Base-by-base conservation (phyloP, 306 rosid genomes). In the Vigna unguiculata region DNA sequence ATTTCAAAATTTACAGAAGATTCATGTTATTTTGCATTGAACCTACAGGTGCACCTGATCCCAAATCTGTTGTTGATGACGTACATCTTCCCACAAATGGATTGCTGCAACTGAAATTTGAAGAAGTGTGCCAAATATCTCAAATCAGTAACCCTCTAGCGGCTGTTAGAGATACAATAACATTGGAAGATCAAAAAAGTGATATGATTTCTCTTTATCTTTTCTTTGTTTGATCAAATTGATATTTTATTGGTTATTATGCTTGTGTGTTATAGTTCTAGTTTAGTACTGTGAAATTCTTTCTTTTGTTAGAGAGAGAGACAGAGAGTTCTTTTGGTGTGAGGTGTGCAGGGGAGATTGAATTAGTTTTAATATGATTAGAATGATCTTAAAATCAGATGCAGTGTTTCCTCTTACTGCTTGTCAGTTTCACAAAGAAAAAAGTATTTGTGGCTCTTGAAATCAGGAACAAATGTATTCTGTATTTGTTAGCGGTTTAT, bases 11-110 rank as follows among this genome's bases (percentile, higher is more conserved):
- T 57, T 57, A 24, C 10, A 11, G 1, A 58, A 58, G 72, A 32
- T 83, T 41, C 34, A 64, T 62, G 57, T 61, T 45, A 54, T 14
- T 41, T 61, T 80, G 79, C 69, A 32, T 54, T 53, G 48, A 60
- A 71, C 80, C 59, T 75, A 81, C 81, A 83, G 88, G 76, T 84
- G 69, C 79, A 69, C 54, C 69, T 34, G 75, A 34, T 65, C 57
- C 6, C 30, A 77, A 45, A 21, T 3, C 77, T 47, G 78, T 61
- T 68, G 62, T 67, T 65, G 74, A 28, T 11, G 20, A 21, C 30
- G 24, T 11, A 19, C 32, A 28, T 28, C 71, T 73, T n/a, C 15
- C 47, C 10, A 4, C 70, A 7, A 52, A 5, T 25, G 74, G 40
- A 14, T 67, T 49, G 41, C 51, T 67, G 74, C 86, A 81, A 43